A percentile compares a stretch with the other conserved stretches of the same genome.
Conservation (phyloP, 768 basidiomycete species). For the Amanita rubescens region DNA sequence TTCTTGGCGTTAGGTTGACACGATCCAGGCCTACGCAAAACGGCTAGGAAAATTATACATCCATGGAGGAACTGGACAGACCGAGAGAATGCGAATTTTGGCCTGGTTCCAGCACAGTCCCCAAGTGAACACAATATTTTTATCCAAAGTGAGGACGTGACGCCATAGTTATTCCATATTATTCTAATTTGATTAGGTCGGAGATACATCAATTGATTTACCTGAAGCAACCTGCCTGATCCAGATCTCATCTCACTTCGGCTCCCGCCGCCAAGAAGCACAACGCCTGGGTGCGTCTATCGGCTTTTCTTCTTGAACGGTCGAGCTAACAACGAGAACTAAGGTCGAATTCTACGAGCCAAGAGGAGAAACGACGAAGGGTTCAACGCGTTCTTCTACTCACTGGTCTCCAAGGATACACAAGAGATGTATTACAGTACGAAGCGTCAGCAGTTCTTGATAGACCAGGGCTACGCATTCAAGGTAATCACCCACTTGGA, state of each 20-base stretch:
- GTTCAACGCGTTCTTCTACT: constrained; percentile 99
- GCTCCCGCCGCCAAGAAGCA: constrained; percentile 95
- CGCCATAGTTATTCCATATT: not conserved
- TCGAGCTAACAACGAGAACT: constrained; percentile 7
- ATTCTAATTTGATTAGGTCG: constrained; percentile 50
- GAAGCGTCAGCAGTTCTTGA: constrained; percentile 96
- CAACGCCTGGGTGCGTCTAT: constrained; percentile 72
- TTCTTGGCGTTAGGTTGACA: not conserved
- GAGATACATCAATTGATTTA: constrained; percentile 97
- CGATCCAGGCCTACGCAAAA: constrained; percentile 77
- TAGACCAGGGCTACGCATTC: constrained; percentile 99
- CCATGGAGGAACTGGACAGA: constrained; percentile 91
- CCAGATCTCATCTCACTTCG: constrained; percentile 98
- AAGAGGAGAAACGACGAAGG: constrained; percentile 98
- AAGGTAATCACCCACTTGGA: constrained; percentile 98
- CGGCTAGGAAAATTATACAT: constrained; percentile 92
- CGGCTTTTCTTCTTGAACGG: constrained; percentile 6
- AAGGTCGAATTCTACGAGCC: constrained; percentile 92
- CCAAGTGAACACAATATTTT: constrained; percentile 94
- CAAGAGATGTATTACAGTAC: constrained; percentile 99
- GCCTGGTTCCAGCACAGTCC: constrained; percentile 95
- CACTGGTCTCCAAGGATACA: constrained; percentile 96
- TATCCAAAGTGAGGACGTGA: constrained; percentile 63
- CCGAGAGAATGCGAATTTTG: constrained; percentile 91
- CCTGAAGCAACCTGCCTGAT: constrained; percentile 99